Evolutionary conservation across 2,329 filamentous ascomycete species (phyloP), one percentile per base, ranked within the genome.

Genomic region (Aspergillus sp.): DNA sequence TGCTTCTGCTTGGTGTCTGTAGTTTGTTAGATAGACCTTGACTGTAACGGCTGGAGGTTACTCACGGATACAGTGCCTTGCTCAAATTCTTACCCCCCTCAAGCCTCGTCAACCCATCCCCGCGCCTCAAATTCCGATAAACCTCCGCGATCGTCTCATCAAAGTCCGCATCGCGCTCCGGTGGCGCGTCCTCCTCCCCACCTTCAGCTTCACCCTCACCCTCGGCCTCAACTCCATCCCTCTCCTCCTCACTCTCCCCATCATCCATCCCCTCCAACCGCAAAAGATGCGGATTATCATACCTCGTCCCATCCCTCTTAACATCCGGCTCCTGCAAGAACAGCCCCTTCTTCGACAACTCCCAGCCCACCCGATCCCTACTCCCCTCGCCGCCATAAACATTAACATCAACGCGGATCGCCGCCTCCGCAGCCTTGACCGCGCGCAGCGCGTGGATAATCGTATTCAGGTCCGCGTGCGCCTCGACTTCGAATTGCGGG

Each of bases 261-360:
- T 46, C 25, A 1, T 59, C 56, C 41, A 47, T 47, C 28, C 38
- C 41, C 11, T 59, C 49, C 28, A 59, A 9, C 19, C 38, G 11
- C 13, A 59, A 49, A 17, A 59, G 11, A 47, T 59, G 56, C 7
- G 56, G 56, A 52, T 59, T 59, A 53, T 53, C 41, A 28, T 59
- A 59, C 23, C 11, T 31, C 7, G 52, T 7, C 11, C 25, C 56
- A 2, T 7, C 22, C 4, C 56, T n/a, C 15, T 11, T 25, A 8
- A 25, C 11, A 17, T 59, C 49, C 17, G 49, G 56, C 11, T 28
- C 28, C 41, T 59, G 56, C 9, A 59, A 19, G 31, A 59, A 59
- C 7, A 59, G 13, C 7, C 41, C 41, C 3, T 30, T 23, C 11
- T 34, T 25, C n/a, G 56, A 59, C 13, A 59, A 43, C 8, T 13